phyloP scores from a whole-genome alignment of 305 asterid species.

The Nicotiana rustica region DNA sequence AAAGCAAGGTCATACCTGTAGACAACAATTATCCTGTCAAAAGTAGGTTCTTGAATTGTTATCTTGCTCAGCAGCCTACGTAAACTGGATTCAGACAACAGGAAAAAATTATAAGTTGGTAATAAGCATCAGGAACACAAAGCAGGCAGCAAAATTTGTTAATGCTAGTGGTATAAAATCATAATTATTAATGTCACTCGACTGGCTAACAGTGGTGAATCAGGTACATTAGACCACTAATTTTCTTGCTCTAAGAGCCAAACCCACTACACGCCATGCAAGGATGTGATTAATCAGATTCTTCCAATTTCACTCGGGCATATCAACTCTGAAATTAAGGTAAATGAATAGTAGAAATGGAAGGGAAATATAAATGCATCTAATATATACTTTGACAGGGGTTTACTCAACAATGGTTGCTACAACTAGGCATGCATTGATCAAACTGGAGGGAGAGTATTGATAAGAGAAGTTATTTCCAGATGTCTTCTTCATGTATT shows the following conservation, averaged over 20 bases:
- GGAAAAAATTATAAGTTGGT: slow-evolving; percentile 28
- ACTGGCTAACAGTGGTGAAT: slow-evolving; percentile 14
- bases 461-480: slow-evolving; percentile 20
- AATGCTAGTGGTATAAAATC: slow-evolving; percentile 16
- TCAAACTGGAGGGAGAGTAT: neutral
- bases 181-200: neutral
- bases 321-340: neutral
- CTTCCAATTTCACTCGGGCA: neutral
- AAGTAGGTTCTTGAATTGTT: slow-evolving; percentile 97
- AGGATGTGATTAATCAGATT: neutral
- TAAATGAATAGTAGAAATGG: neutral
- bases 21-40: slow-evolving; percentile 95
- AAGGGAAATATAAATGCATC: slow-evolving; percentile 14
- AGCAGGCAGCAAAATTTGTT: slow-evolving; percentile 22
- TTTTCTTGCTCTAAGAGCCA: slow-evolving; percentile 30
- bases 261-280: neutral
- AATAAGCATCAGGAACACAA: slow-evolving; percentile 31
- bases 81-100: slow-evolving; percentile 61
- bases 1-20: slow-evolving; percentile 71
- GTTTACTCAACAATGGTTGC: neutral
- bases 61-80: slow-evolving; percentile 68
- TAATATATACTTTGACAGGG: neutral
- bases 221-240: neutral
- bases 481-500: slow-evolving; percentile 17
- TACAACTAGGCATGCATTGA: slow-evolving; percentile 17